Evolutionary conservation across 1,284 basidiomycete species (phyloP), one percentile per base, ranked within the genome.

Genomic region (Mycosarcoma maydis): DNA sequence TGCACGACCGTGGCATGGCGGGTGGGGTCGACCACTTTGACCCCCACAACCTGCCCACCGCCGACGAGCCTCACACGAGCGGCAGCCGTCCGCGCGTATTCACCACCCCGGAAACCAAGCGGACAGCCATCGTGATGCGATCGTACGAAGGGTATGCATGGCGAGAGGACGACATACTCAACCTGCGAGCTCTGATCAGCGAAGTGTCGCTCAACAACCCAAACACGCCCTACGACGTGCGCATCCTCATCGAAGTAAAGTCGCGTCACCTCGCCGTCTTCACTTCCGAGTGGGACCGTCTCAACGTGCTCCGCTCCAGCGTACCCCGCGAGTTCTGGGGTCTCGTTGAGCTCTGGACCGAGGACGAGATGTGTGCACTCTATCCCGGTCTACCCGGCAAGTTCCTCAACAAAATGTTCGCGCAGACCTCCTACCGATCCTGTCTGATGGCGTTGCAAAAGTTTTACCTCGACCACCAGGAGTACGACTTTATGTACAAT

Each of bases 321-420:
- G 80, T 81, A 1, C 80, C 80, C 17, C 73, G 80, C 55, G 80
- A 81, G 55, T 81, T 81, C 55, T 81, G 80, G 80, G 80, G 80
- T 29, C 54, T 81, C 38, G 80, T 81, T 22, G 80, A 81, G 65
- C 75, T 81, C 14, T 81, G 80, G 80, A 80, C 75, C 23, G 77
- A 80, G 47, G 73, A 75, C 48, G 76, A 81, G 70, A 75, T 81
- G 68, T 78, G 79, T 48, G 80, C 79, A 26, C 73, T 81, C 40
- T 81, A 81, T 55, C 78, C 80, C 6, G 80, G 80, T 2, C 64
- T 81, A 16, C 74, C 76, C 4, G 80, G 80, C 32, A 75, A 73
- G 62, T 81, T 80, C 64, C 72, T 80, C 55, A 81, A 81, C 71
- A 61, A 76, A 36, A 81, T 81, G 80, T 75, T 81, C 49, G 79